These are phyloP conservation scores for Priceomyces carsonii DNA, from an alignment of 805 yeast genomes.

Conservation along the genomic window DNA sequence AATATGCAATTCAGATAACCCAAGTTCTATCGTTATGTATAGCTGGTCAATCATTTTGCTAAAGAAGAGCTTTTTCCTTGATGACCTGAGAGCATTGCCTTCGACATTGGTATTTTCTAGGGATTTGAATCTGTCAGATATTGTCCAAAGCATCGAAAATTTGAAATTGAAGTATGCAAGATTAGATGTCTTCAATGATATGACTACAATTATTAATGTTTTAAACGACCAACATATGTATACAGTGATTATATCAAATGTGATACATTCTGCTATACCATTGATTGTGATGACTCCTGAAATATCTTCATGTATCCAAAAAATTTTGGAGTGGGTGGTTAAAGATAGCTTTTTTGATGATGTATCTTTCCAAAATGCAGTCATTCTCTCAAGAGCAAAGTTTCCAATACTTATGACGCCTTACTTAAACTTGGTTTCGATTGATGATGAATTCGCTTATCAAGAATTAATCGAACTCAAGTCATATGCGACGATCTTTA, in stretches of 20 bases:
- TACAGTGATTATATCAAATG: slow-evolving; percentile 48
- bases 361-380: slow-evolving; percentile 42
- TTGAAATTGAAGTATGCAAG: slow-evolving; percentile 42
- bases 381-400: slow-evolving; percentile 66
- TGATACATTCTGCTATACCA: slow-evolving; percentile 49
- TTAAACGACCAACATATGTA: slow-evolving; percentile 53
- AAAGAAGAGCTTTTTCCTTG: slow-evolving; percentile 49
- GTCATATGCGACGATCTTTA: slow-evolving; percentile 59
- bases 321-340: slow-evolving; percentile 46
- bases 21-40: slow-evolving; percentile 54
- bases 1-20: slow-evolving; percentile 33
- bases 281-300: slow-evolving; percentile 48
- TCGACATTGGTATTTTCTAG: slow-evolving; percentile 13
- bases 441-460: slow-evolving; percentile 67
- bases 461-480: slow-evolving; percentile 58
- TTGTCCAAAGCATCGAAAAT: slow-evolving; percentile 22
- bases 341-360: slow-evolving; percentile 48
- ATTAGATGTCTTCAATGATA: slow-evolving; percentile 46
- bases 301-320: slow-evolving; percentile 42
- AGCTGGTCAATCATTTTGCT: slow-evolving; percentile 67
- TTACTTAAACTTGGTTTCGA: slow-evolving; percentile 57
- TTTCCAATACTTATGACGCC: slow-evolving; percentile 68
- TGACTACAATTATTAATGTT: slow-evolving; percentile 41
- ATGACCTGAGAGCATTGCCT: slow-evolving; percentile 27
- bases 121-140: slow-evolving; percentile 16